These are phyloP conservation scores for Spencermartinsiella europaea DNA, from an alignment of 805 yeast species.

Conservation along the genomic window DNA sequence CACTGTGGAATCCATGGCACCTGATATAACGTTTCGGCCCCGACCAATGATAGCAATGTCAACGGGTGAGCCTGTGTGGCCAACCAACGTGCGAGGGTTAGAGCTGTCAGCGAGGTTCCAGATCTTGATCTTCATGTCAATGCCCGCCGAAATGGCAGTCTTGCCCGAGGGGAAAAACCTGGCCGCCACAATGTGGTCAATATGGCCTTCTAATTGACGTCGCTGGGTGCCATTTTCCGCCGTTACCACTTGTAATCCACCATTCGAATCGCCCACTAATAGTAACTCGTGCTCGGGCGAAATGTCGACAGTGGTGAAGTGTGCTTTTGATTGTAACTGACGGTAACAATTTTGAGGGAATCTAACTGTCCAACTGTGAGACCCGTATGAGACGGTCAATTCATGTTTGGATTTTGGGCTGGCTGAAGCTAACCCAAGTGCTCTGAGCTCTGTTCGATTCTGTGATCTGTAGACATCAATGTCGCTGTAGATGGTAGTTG, in stretches of 20 bases:
- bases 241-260: constrained; percentile 29
- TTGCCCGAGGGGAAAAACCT: constrained; percentile 59
- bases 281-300: constrained; percentile 28
- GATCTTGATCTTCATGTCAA: constrained; percentile 54
- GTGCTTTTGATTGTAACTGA: constrained; percentile 12
- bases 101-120: constrained; percentile 52
- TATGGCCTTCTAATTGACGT: constrained; percentile 44
- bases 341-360: background rate
- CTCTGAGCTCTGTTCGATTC: constrained; percentile 17
- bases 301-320: constrained; percentile 35
- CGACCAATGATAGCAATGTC: constrained; percentile 50
- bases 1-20: constrained; percentile 49
- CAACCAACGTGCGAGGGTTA: constrained; percentile 46
- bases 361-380: background rate
- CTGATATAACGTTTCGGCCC: constrained; percentile 62
- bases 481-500: background rate
- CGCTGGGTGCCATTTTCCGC: constrained; percentile 15
- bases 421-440: constrained; percentile 4
- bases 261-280: constrained; percentile 35
- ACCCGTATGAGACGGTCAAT: background rate
- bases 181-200: constrained; percentile 39
- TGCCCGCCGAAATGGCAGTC: constrained; percentile 55
- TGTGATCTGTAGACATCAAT: constrained; percentile 24
- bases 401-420: background rate
- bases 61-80: constrained; percentile 47